Base-by-base conservation (phyloP, 768 basidiomycete species). In the Artomyces pyxidatus region DNA sequence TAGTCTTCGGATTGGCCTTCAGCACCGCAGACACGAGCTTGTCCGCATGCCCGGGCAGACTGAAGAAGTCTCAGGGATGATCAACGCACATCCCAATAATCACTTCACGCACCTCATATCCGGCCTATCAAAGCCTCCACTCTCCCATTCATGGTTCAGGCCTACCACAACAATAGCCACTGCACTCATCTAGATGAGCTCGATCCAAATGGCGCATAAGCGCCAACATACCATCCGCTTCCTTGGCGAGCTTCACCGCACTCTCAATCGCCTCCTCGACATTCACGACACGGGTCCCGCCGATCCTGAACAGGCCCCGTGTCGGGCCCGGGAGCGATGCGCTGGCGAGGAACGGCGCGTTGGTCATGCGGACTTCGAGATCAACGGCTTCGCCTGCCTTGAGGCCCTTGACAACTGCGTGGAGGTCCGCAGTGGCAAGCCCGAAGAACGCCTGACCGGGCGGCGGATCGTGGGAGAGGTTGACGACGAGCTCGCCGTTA, bases 81-180 rank as follows among this genome's bases (percentile, higher is more conserved):
- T 44, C 16, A 23, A 35, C 39, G 27, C 19, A 17, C 17, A 9
- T 22, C 12, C 3, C 23, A 27, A 1, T n/a, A 40, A 25, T 45
- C 17, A 37, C 17, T n/a, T 1, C 10, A 22, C 63, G 37, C 50
- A 75, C 71, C 69, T 66, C 56, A 75, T 64, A 52, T 72, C 59
- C 11, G 66, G 58, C 37, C 81, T 68, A 58, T 84, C 82, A 52
- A 73, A 75, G 3, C 78, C 79, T 65, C 83, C 81, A 32, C 72
- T 74, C 59, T 84, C 80, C 70, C 43, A 77, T 68, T 80, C 78
- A 30, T 75, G 68, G 59, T 78, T 81, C 37, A 79, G 62, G 6
- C 79, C 80, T 47, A 80, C 61, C 10, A 82, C 69, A 25, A 81
- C 58, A 37, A 78, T 66, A 0, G 64, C 68, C 17, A 68, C 75